These are phyloP conservation scores for Barbarea vulgaris DNA, from an alignment of 345 rosid species.

Conservation along the genomic window DNA sequence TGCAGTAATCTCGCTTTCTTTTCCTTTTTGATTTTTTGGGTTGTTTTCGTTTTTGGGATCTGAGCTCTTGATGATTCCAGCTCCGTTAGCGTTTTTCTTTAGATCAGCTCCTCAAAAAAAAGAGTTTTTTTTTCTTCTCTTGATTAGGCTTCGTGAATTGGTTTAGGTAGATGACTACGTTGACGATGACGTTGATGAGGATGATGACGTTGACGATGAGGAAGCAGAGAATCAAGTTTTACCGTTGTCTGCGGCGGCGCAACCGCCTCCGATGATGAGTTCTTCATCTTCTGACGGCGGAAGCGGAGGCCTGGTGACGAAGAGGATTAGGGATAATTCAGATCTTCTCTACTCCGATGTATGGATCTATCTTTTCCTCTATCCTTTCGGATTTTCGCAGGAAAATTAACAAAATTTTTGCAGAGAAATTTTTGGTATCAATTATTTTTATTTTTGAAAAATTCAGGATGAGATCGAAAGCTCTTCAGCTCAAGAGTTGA, in stretches of 20 bases:
- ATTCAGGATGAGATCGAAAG: conserved; percentile 62
- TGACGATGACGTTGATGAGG: conserved; percentile 37
- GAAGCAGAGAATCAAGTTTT: conserved; percentile 75
- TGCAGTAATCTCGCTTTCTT: conserved; percentile 53
- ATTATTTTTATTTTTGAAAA: not conserved
- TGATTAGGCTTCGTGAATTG: conserved; percentile 27
- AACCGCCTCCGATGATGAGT: conserved; percentile 48
- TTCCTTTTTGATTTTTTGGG: not conserved
- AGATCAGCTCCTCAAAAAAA: conserved; percentile 23
- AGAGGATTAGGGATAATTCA: conserved; percentile 51
- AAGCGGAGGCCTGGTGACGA: conserved; percentile 28
- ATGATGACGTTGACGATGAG: conserved; percentile 39
- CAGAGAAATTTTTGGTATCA: not conserved
- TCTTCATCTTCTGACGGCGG: conserved; percentile 42
- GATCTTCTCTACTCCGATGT: conserved; percentile 54
- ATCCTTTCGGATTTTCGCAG: conserved; percentile 16
- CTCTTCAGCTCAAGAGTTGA: conserved; percentile 49
- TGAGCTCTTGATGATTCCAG: conserved; percentile 11
- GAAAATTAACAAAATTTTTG: not conserved
- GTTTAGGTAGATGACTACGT: conserved; percentile 29
- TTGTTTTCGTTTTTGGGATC: conserved; percentile 24
- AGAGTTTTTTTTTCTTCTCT: not conserved
- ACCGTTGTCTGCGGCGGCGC: conserved; percentile 39
- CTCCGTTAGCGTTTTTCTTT: not conserved
- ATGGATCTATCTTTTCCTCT: conserved; percentile 19